Base-by-base conservation (phyloP, 352 stramenopile species). In the Phytophthora sp. region DNA sequence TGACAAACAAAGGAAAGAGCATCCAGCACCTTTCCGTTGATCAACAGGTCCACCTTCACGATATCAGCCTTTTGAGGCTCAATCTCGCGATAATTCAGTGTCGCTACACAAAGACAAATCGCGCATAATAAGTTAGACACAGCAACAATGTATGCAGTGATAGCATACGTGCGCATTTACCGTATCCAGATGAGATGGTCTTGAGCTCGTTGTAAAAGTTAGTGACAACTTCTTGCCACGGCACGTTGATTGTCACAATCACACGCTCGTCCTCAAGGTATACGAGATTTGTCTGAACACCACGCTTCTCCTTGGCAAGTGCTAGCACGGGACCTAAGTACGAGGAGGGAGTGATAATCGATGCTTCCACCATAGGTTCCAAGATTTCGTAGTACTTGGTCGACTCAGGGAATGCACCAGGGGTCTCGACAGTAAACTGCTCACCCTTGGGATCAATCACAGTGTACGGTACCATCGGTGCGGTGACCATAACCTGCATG, bases 171-270 rank as follows among this genome's bases (percentile, higher is more conserved):
- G n/a, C n/a, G n/a, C n/a, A 57, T 66, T 62, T 86, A 74, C 97
- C 98, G 65, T 98, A 99, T 23, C 97, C 97, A 2, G 89, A 95
- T 7, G 95, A 98, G 5, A 97, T 84, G 26, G 88, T 98, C 81
- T 99, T 99, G 39, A 99, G 76, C 50, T 98, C 87, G 72, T 99
- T 98, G 77, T 99, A 99, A 54, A 99, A 99, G 74, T 99, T 98
- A 21, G 88, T 99, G 45, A 99, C 98, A 11, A 99, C 96, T 81
- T 99, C 97, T 46, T 98, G 94, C 97, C 97, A 99, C 28, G 98
- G 97, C 32, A 99, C 88, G 42, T 87, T 65, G 45, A 98, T 97
- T 18, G 91, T 95, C 31, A 99, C 89, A 43, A 99, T 76, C 65
- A 99, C 93, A 7, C 84, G 94, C 13, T 86, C 87, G 62, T 99